phyloP scores from a whole-genome alignment of 345 rosid species.

The Anastatica hierochuntica region DNA sequence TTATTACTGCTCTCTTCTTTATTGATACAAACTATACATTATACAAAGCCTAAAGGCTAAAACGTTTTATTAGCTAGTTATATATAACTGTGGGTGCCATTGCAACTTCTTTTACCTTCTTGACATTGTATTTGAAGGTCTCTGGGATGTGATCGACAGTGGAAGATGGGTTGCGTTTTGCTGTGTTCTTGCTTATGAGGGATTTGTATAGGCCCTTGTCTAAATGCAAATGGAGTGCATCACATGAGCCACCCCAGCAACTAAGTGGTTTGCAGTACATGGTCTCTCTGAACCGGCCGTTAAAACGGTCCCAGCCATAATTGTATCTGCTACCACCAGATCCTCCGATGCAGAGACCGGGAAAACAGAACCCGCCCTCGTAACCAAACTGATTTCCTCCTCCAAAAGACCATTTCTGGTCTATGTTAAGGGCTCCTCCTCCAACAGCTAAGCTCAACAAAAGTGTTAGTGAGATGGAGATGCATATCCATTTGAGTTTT shows the following conservation, averaged over 20 bases:
- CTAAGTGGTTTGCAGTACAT: slow-evolving; percentile 13
- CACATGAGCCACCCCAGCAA: slow-evolving; percentile 16
- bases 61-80: slow-evolving; percentile 9
- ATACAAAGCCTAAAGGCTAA: too few species aligned
- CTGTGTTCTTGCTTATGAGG: too few species aligned
- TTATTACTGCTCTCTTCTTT: too few species aligned
- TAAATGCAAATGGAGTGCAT: slow-evolving; percentile 8
- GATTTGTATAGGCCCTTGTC: slow-evolving; percentile 5
- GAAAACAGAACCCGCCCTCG: slow-evolving; percentile 22
- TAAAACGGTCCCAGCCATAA: not conserved
- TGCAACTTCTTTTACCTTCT: not conserved
- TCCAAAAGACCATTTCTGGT: slow-evolving; percentile 16
- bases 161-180: too few species aligned
- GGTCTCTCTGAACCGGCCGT: not conserved
- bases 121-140: not conserved
- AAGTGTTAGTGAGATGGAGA: slow-evolving; percentile 16
- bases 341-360: slow-evolving; percentile 24
- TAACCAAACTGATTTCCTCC: slow-evolving; percentile 11
- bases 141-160: too few species aligned
- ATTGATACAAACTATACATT: too few species aligned
- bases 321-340: slow-evolving; percentile 4
- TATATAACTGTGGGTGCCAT: slow-evolving; percentile 23
- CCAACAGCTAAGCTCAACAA: slow-evolving; percentile 16
- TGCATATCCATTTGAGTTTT: slow-evolving; percentile 16
- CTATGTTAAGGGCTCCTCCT: not conserved